phyloP scores from a whole-genome alignment of 23 red algal genomes.

The Cyanidium caldarium region DNA sequence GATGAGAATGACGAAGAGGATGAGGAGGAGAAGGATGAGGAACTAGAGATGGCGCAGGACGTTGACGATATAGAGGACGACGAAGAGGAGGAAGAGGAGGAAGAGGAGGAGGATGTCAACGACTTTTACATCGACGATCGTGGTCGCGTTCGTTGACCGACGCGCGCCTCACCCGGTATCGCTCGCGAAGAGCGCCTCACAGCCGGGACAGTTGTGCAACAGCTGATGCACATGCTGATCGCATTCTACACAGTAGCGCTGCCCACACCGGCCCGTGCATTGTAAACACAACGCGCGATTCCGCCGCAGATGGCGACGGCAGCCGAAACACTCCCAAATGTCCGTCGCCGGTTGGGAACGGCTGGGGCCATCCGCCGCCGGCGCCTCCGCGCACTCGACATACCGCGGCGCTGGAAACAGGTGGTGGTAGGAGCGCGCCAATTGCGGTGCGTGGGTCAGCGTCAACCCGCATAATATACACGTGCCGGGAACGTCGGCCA shows the following conservation, averaged over 20 bases:
- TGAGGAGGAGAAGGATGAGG: neutral
- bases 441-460: constrained; percentile 46
- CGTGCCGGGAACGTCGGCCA: constrained; percentile 63
- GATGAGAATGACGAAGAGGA: neutral
- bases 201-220: constrained; percentile 71
- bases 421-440: constrained; percentile 94
- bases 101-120: too few relatives aligned
- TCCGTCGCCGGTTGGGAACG: neutral
- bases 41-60: neutral
- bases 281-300: constrained; percentile 24
- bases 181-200: constrained; percentile 1
- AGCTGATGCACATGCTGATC: constrained; percentile 78
- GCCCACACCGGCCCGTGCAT: constrained; percentile 40
- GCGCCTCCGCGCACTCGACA: neutral
- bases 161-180: too few relatives aligned
- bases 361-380: neutral
- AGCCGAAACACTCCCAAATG: constrained; percentile 31
- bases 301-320: constrained; percentile 7
- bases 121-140: too few relatives aligned
- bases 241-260: constrained; percentile 73
- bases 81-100: too few relatives aligned
- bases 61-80: too few relatives aligned
- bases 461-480: constrained; percentile 85
- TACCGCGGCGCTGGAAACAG: constrained; percentile 80
- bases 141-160: too few relatives aligned